These are phyloP conservation scores for Diaporthe ampelina DNA, from an alignment of 2,329 filamentous ascomycete genomes.

Conservation along the genomic window DNA sequence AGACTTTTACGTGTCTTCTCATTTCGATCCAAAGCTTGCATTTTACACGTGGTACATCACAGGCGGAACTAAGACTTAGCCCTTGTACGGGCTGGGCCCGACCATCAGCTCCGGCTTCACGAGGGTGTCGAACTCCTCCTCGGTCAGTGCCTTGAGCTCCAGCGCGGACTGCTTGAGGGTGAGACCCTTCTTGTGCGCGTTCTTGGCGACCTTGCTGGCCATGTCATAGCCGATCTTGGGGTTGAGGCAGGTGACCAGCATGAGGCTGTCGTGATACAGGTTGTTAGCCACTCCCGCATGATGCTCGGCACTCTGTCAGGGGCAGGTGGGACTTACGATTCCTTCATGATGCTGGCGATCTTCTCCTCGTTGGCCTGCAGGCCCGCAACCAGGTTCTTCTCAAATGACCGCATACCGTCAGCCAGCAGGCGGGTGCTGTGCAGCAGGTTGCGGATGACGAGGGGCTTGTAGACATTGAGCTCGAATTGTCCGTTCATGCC, in stretches of 20 bases:
- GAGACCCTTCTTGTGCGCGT: conserved; percentile 97
- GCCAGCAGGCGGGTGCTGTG: conserved; percentile 91
- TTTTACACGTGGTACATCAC: neutral
- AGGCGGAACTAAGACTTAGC: conserved; percentile 47
- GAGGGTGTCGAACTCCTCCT: conserved; percentile 89
- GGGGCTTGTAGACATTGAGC: conserved; percentile 98
- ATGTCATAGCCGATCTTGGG: conserved; percentile 98
- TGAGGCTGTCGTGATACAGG: conserved; percentile 73
- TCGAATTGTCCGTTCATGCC: conserved; percentile 99
- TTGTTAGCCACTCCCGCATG: conserved; percentile 40
- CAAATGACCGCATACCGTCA: conserved; percentile 95
- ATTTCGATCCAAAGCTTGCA: neutral
- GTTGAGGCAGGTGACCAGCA: conserved; percentile 98
- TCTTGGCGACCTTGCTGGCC: conserved; percentile 97
- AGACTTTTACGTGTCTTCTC: neutral
- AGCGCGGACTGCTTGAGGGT: conserved; percentile 95
- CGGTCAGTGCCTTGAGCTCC: conserved; percentile 89
- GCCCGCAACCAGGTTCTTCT: conserved; percentile 90
- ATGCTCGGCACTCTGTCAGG: neutral
- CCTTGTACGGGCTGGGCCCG: conserved; percentile 77
- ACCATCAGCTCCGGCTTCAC: conserved; percentile 97
- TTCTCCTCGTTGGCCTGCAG: conserved; percentile 94
- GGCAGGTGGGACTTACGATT: conserved; percentile 76
- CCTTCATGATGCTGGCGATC: conserved; percentile 90
- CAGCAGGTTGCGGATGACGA: conserved; percentile 94